phyloP scores from a whole-genome alignment of 345 rosid species.

The Durio zibethinus region DNA sequence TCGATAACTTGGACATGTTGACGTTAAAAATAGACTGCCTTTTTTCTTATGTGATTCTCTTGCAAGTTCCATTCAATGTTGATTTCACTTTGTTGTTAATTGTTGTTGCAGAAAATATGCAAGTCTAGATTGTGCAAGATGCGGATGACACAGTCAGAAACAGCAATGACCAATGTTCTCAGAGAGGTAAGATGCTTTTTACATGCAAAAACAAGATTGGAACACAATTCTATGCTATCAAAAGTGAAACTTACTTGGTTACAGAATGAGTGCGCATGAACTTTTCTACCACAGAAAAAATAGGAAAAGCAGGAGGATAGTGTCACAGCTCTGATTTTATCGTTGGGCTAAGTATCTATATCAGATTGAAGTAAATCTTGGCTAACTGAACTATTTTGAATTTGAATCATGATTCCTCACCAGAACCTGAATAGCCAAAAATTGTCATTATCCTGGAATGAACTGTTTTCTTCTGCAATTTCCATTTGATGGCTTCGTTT shows the following conservation, averaged over 20 bases:
- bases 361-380: background rate
- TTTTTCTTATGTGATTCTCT: background rate
- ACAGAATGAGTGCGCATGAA: too few species aligned
- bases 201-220: background rate
- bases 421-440: background rate
- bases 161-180: conserved; percentile 90
- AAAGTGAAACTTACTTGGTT: too few species aligned
- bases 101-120: conserved; percentile 64
- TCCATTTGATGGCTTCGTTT: background rate
- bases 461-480: background rate
- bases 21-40: background rate
- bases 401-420: background rate
- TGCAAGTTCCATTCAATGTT: background rate
- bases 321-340: too few species aligned
- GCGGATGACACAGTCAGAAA: conserved; percentile 91
- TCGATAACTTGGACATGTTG: background rate
- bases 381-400: background rate
- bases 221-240: too few species aligned
- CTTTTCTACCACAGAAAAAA: too few species aligned
- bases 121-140: conserved; percentile 74
- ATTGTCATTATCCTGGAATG: background rate
- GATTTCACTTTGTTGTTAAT: background rate
- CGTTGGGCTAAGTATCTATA: too few species aligned
- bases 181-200: conserved; percentile 57
- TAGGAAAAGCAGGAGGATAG: too few species aligned